A percentile compares a stretch with the other conserved stretches of the same genome.
Conservation (phyloP, 2,329 filamentous ascomycete genomes). For the Colletotrichum melonis region DNA sequence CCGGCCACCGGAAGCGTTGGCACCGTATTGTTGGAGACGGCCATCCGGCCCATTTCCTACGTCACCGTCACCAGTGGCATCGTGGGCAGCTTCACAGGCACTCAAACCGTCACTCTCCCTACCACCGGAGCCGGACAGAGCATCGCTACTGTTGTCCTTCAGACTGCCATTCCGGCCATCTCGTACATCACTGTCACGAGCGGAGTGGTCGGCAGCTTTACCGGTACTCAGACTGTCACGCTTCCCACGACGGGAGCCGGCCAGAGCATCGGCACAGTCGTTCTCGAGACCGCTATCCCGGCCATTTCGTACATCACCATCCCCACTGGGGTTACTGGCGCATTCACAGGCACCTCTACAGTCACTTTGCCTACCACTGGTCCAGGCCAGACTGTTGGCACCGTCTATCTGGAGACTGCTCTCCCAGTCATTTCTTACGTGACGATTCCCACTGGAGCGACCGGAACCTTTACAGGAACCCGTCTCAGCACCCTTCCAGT, state of each 20-base stretch:
- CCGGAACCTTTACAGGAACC: neutral
- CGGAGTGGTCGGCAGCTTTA: neutral
- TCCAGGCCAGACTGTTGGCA: neutral
- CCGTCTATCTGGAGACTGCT: neutral
- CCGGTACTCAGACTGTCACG: neutral
- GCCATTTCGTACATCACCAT: neutral
- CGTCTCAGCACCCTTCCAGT: neutral
- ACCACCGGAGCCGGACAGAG: neutral
- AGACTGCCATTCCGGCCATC: neutral
- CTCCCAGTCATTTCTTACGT: neutral
- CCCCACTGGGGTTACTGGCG: neutral
- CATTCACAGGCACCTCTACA: neutral
- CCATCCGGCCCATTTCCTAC: conserved; percentile 10
- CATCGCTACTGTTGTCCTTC: neutral
- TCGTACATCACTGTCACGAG: neutral
- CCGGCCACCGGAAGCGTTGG: conserved; percentile 12
- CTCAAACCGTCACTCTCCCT: neutral
- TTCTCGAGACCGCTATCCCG: neutral
- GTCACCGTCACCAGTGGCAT: conserved; percentile 8
- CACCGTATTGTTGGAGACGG: conserved; percentile 21
- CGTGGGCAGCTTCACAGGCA: conserved; percentile 1
- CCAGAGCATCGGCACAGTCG: neutral
- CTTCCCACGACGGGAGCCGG: neutral
- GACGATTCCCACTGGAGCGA: neutral
- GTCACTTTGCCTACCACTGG: neutral